Percentiles rank a stretch among this genome's conserved stretches.
Evolutionary conservation across 768 basidiomycete species (phyloP).

Genomic region (Flagelloscypha sp.): DNA sequence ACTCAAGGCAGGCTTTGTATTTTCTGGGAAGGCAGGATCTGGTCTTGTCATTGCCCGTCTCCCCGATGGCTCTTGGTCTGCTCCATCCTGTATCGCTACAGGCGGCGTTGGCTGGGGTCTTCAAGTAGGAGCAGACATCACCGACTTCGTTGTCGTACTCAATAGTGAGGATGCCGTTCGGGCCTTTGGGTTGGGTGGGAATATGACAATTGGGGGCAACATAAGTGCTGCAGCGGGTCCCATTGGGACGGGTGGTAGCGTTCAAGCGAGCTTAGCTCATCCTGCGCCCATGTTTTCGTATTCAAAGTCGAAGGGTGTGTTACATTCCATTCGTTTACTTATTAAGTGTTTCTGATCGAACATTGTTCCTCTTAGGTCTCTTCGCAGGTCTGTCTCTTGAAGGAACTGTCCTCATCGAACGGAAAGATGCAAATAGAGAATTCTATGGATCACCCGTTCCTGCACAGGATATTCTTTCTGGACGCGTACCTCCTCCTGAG

Average conservation of each 20-base stretch:
- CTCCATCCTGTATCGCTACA: constrained; percentile 94
- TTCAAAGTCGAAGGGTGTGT: constrained; percentile 85
- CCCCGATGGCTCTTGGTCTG: constrained; percentile 94
- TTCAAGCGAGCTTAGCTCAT: constrained; percentile 81
- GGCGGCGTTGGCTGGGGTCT: constrained; percentile 92
- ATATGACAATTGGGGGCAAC: constrained; percentile 91
- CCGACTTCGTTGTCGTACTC: constrained; percentile 93
- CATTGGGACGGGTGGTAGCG: constrained; percentile 87
- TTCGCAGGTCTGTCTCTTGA: constrained; percentile 94
- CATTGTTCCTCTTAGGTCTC: constrained; percentile 48
- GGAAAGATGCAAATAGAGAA: constrained; percentile 92
- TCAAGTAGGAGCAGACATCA: constrained; percentile 92
- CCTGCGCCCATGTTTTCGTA: constrained; percentile 98
- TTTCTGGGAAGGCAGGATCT: constrained; percentile 91
- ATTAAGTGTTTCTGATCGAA: constrained; percentile 1
- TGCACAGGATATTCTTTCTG: constrained; percentile 84
- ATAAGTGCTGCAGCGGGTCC: constrained; percentile 84
- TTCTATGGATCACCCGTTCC: constrained; percentile 93
- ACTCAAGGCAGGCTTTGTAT: constrained; percentile 88
- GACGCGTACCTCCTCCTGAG: constrained; percentile 95
- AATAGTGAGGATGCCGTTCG: constrained; percentile 94
- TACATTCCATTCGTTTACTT: background rate
- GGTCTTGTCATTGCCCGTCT: constrained; percentile 88
- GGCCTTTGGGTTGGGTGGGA: constrained; percentile 93
- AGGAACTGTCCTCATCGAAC: constrained; percentile 88